phyloP scores from a whole-genome alignment of 108 stramenopile species.

The Conticribra guillardii region DNA sequence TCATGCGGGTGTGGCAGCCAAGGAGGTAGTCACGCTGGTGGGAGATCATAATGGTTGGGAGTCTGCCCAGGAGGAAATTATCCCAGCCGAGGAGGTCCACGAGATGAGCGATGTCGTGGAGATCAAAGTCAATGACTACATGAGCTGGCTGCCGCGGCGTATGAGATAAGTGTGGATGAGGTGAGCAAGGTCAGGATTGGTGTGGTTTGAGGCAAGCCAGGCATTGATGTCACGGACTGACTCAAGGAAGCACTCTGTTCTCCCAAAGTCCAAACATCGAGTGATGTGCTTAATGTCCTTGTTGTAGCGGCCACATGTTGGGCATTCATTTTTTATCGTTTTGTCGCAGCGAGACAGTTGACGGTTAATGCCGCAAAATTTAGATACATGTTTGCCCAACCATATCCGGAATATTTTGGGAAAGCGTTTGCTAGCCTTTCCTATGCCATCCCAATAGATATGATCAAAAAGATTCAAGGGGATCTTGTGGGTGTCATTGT shows the following conservation, averaged over 20 bases:
- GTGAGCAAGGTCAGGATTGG: not conserved
- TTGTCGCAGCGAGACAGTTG: not conserved
- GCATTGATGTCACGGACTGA: not conserved
- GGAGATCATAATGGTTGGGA: not conserved
- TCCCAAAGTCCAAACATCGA: not conserved
- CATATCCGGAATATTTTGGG: conserved; percentile 17
- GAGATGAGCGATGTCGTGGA: not conserved
- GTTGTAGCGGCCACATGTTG: not conserved
- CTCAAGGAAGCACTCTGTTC: not conserved
- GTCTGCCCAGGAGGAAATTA: not conserved
- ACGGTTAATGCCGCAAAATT: conserved; percentile 5
- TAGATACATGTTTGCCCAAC: conserved; percentile 4
- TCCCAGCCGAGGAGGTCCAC: conserved; percentile 9
- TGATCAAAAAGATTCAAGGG: not conserved
- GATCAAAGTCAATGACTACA: not conserved
- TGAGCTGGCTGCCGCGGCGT: not conserved
- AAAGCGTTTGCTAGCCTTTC: not conserved
- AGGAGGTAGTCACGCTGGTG: not conserved
- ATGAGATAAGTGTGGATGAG: no score
- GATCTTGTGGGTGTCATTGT: not conserved
- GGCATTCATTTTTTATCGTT: not conserved
- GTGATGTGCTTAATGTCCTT: not conserved
- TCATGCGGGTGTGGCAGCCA: no score
- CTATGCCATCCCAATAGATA: conserved; percentile 7
- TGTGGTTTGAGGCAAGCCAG: not conserved